Percentiles rank a stretch among this genome's conserved stretches.
phyloP scores from a whole-genome alignment of 192 early-diverging fungal genomes.

The Umbelopsis vinacea region DNA sequence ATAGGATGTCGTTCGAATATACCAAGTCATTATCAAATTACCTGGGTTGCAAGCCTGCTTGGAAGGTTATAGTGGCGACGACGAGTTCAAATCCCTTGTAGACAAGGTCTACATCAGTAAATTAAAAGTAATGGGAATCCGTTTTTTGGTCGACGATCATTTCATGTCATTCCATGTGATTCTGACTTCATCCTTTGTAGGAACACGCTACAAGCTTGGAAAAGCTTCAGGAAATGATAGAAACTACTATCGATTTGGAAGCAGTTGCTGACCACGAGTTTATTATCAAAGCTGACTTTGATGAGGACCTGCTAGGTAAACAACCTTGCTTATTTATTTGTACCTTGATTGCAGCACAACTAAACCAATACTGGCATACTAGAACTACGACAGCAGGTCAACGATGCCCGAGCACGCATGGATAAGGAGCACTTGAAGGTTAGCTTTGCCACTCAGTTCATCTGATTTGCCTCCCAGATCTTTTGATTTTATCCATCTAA shows the following conservation, averaged over 20 bases:
- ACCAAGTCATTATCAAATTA: constrained; percentile 81
- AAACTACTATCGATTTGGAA: constrained; percentile 87
- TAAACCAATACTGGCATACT: background rate
- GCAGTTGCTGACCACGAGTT: constrained; percentile 88
- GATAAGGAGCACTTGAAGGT: constrained; percentile 65
- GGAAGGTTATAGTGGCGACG: constrained; percentile 40
- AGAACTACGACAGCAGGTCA: constrained; percentile 58
- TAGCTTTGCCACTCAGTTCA: background rate
- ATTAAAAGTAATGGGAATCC: constrained; percentile 42
- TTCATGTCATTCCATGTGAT: no score
- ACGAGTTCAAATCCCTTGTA: constrained; percentile 26
- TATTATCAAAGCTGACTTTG: constrained; percentile 84
- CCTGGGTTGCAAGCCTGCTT: constrained; percentile 68
- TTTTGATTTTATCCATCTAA: background rate
- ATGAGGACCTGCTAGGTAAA: constrained; percentile 69
- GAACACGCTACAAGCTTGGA: constrained; percentile 60
- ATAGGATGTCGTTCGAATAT: constrained; percentile 85
- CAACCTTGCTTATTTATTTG: background rate
- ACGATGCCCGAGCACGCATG: constrained; percentile 55
- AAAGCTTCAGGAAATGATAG: constrained; percentile 81
- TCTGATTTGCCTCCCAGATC: background rate
- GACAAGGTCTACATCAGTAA: constrained; percentile 61
- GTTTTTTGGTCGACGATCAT: background rate
- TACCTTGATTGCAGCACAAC: background rate
- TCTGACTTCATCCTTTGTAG: constrained; percentile 16